phyloP scores from a whole-genome alignment of 768 basidiomycete genomes.

The Pholiota microspora region DNA sequence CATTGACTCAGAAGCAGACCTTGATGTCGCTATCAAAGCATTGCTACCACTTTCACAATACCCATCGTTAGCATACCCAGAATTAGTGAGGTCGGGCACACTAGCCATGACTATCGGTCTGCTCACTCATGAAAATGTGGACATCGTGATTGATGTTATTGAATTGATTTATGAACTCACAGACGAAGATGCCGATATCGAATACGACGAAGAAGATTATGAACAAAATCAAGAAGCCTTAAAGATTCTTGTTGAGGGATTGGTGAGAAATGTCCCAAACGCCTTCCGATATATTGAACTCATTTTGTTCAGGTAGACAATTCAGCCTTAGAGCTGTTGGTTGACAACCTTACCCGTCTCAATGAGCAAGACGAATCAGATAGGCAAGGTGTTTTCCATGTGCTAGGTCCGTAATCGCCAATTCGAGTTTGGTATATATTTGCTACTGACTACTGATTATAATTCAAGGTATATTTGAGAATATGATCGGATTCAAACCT shows the following conservation, averaged over 20 bases:
- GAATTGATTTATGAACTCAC: constrained; percentile 92
- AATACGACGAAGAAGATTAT: constrained; percentile 60
- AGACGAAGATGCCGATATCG: constrained; percentile 92
- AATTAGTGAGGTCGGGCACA: constrained; percentile 77
- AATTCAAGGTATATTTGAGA: constrained; percentile 85
- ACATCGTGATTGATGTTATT: constrained; percentile 95
- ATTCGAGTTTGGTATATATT: too few relatives aligned
- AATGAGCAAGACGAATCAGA: constrained; percentile 92
- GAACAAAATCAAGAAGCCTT: constrained; percentile 64
- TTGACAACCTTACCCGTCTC: constrained; percentile 85
- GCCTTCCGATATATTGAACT: too few relatives aligned
- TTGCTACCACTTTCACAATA: constrained; percentile 88
- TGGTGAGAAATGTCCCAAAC: too few relatives aligned
- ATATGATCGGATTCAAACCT: constrained; percentile 84
- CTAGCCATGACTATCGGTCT: constrained; percentile 75
- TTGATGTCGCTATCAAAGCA: constrained; percentile 83
- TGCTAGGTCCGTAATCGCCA: constrained; percentile 82
- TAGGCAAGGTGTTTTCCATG: constrained; percentile 88
- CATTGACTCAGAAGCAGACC: constrained; percentile 97
- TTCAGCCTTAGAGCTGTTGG: constrained; percentile 83
- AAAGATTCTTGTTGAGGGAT: constrained; percentile 68
- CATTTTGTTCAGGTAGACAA: constrained; percentile 62
- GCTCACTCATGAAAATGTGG: constrained; percentile 93
- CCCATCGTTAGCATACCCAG: constrained; percentile 82
- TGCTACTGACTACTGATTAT: not conserved